A percentile compares a stretch with the other conserved stretches of the same genome.
phyloP scores from a whole-genome alignment of 2,329 filamentous ascomycete species.

The Botrytis fabae region DNA sequence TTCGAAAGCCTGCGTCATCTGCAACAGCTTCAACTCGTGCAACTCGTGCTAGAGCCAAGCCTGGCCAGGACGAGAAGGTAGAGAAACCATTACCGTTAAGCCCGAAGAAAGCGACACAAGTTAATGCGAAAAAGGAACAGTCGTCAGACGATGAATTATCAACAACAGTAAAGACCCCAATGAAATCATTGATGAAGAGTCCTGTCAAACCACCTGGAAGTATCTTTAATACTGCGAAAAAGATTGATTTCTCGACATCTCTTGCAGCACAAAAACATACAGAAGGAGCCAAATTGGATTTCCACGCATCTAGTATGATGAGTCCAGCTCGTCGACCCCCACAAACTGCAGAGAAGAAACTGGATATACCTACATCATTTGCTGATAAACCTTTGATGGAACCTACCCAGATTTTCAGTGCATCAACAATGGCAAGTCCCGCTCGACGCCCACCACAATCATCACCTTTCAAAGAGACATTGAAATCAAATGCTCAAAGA shows the following conservation, averaged over 20 bases:
- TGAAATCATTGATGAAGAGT: constrained; percentile 55
- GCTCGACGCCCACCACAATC: constrained; percentile 55
- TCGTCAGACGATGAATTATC: constrained; percentile 63
- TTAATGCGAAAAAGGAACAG: constrained; percentile 47
- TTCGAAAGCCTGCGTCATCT: constrained; percentile 48
- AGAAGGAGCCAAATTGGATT: constrained; percentile 41
- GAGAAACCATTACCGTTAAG: constrained; percentile 56
- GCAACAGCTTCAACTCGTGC: constrained; percentile 35
- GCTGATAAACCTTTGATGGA: constrained; percentile 35
- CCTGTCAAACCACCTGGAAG: constrained; percentile 52
- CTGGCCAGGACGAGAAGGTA: constrained; percentile 37
- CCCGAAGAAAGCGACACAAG: constrained; percentile 64
- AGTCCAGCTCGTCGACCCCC: constrained; percentile 59
- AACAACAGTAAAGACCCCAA: constrained; percentile 51
- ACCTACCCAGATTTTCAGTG: constrained; percentile 41
- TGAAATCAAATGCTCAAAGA: constrained; percentile 58
- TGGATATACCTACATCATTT: constrained; percentile 41
- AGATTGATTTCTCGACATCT: constrained; percentile 41
- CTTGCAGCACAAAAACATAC: constrained; percentile 34
- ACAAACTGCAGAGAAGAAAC: constrained; percentile 41
- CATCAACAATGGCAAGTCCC: constrained; percentile 52
- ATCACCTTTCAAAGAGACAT: constrained; percentile 55
- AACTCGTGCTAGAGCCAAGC: constrained; percentile 38
- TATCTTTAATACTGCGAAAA: constrained; percentile 41
- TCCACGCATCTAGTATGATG: constrained; percentile 45